Percentiles rank a stretch among this genome's conserved stretches.
Conservation (phyloP, 371 early-diverging fungal species). For the Mortierella sp. region DNA sequence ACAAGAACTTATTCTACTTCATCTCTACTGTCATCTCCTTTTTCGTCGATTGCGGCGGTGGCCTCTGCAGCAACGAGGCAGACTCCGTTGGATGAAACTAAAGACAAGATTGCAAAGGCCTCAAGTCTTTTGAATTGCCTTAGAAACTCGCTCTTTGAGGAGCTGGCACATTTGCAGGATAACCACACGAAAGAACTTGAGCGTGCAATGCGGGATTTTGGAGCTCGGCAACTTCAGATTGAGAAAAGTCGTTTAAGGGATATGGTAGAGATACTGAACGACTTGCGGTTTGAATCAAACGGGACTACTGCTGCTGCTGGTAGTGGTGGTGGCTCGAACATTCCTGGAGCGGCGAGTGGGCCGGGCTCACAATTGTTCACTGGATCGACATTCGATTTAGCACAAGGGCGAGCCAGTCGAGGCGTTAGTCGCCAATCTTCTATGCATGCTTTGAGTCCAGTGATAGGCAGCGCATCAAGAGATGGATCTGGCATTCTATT, state of each 20-base stretch:
- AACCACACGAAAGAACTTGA: slow-evolving; percentile 46
- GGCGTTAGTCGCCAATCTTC: slow-evolving; percentile 28
- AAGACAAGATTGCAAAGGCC: slow-evolving; percentile 34
- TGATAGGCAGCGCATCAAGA: slow-evolving; percentile 1
- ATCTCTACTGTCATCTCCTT: slow-evolving; percentile 27
- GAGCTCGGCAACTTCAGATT: slow-evolving; percentile 44
- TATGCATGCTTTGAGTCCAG: background rate
- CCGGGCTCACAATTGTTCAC: background rate
- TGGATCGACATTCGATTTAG: slow-evolving; percentile 14
- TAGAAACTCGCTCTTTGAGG: slow-evolving; percentile 41
- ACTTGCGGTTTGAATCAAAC: slow-evolving; percentile 20
- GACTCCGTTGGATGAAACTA: slow-evolving; percentile 30
- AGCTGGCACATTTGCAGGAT: slow-evolving; percentile 42
- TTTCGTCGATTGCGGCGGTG: slow-evolving; percentile 34
- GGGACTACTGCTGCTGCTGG: background rate
- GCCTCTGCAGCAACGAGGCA: slow-evolving; percentile 39
- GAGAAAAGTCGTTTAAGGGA: slow-evolving; percentile 48
- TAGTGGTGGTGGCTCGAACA: background rate
- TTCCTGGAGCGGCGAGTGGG: background rate
- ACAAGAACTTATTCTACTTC: slow-evolving; percentile 2
- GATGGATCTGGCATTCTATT: slow-evolving; percentile 12
- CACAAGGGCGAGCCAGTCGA: background rate
- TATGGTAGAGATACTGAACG: slow-evolving; percentile 48
- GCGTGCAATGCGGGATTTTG: slow-evolving; percentile 49
- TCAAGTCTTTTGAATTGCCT: slow-evolving; percentile 44